A percentile compares a stretch with the other conserved stretches of the same genome.
phyloP scores from a whole-genome alignment of 2,329 filamentous ascomycete genomes.

The Cytospora schulzeri region DNA sequence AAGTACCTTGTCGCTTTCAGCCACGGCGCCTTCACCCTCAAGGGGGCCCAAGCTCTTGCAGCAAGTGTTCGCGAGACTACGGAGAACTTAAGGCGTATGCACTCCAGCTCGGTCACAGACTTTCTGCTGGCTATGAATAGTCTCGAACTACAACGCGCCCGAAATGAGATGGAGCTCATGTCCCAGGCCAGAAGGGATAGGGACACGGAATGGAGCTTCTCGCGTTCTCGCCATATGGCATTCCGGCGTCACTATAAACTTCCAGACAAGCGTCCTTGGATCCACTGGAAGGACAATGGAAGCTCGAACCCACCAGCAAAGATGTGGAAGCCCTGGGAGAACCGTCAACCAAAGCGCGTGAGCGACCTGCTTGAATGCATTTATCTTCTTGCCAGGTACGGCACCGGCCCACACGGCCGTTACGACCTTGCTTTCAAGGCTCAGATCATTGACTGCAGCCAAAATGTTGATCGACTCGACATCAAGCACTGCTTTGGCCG shows the following conservation, averaged over 20 bases:
- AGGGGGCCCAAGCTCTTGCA: constrained; percentile 33
- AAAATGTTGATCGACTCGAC: constrained; percentile 67
- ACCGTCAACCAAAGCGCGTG: constrained; percentile 58
- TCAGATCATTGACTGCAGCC: constrained; percentile 64
- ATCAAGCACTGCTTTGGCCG: constrained; percentile 53
- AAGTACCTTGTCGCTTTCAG: constrained; percentile 63
- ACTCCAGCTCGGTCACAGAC: constrained; percentile 63
- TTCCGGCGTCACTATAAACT: constrained; percentile 50
- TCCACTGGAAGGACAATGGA: constrained; percentile 13
- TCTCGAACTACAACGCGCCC: constrained; percentile 51
- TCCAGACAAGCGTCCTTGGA: constrained; percentile 45
- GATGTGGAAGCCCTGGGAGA: constrained; percentile 50
- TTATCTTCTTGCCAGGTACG: constrained; percentile 34
- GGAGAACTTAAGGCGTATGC: constrained; percentile 51
- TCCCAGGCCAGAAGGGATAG: constrained; percentile 33
- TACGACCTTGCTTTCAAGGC: constrained; percentile 55
- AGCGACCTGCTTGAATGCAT: constrained; percentile 68
- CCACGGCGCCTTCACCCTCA: constrained; percentile 36
- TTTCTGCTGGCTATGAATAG: constrained; percentile 63
- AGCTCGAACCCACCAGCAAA: constrained; percentile 18
- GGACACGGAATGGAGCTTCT: constrained; percentile 55
- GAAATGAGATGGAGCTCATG: constrained; percentile 48
- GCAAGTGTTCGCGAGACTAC: constrained; percentile 49
- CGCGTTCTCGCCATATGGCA: constrained; percentile 57
- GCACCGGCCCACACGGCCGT: constrained; percentile 23